A percentile compares a stretch with the other conserved stretches of the same genome.
Conservation (phyloP, 2,329 filamentous ascomycete species). For the Ophiostoma perfectum region DNA sequence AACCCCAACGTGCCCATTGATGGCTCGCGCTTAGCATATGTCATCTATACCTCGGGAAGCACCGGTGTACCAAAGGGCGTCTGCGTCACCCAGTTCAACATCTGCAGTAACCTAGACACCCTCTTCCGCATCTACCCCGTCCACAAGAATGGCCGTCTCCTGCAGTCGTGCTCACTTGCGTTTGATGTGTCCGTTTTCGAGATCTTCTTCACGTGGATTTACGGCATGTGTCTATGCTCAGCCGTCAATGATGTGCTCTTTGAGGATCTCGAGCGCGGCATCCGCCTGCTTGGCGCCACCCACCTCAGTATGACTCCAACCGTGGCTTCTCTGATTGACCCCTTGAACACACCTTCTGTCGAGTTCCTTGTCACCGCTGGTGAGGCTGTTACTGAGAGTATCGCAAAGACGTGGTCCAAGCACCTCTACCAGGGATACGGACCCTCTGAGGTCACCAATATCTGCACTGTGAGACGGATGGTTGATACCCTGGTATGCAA, state of each 20-base stretch:
- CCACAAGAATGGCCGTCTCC: slow-evolving; percentile 61
- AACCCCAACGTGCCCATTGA: slow-evolving; percentile 34
- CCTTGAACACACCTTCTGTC: slow-evolving; percentile 76
- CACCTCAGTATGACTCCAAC: slow-evolving; percentile 91
- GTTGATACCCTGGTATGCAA: slow-evolving; percentile 60
- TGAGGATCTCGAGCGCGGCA: slow-evolving; percentile 70
- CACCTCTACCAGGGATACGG: slow-evolving; percentile 77
- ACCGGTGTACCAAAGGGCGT: slow-evolving; percentile 85
- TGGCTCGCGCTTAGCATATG: slow-evolving; percentile 59
- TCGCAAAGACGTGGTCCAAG: slow-evolving; percentile 63
- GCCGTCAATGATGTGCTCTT: slow-evolving; percentile 80
- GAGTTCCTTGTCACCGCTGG: slow-evolving; percentile 91
- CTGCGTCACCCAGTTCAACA: slow-evolving; percentile 80
- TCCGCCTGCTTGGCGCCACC: slow-evolving; percentile 68
- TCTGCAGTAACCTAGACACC: slow-evolving; percentile 86
- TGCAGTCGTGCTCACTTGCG: slow-evolving; percentile 91
- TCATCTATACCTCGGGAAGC: slow-evolving; percentile 81
- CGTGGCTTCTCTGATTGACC: slow-evolving; percentile 70
- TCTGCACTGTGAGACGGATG: slow-evolving; percentile 70
- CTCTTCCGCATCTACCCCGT: slow-evolving; percentile 68
- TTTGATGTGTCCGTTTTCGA: slow-evolving; percentile 92
- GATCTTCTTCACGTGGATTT: slow-evolving; percentile 93
- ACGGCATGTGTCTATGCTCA: slow-evolving; percentile 77
- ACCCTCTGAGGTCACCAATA: slow-evolving; percentile 81
- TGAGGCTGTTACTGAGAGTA: slow-evolving; percentile 71